phyloP scores from a whole-genome alignment of 257 asterid species.

The Knoxia roxburghii region DNA sequence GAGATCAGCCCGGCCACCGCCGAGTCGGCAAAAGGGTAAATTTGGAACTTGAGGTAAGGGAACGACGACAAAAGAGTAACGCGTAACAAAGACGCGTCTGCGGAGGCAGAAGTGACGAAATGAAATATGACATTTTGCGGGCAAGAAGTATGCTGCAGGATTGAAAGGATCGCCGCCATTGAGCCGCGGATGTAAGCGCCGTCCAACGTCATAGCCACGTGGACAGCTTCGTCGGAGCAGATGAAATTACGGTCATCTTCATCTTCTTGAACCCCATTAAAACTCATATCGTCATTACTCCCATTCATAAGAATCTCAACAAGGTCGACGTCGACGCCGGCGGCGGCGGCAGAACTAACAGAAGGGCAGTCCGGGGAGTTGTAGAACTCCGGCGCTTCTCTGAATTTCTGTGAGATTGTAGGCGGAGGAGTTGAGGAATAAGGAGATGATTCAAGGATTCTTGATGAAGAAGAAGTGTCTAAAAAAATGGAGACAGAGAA shows the following conservation, averaged over 20 bases:
- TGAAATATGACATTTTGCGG: constrained; percentile 72
- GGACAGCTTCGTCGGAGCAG: constrained; percentile 55
- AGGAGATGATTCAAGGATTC: not conserved
- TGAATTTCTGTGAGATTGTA: constrained; percentile 38
- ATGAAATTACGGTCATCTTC: constrained; percentile 6
- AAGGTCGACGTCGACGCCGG: not conserved
- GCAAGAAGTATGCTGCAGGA: constrained; percentile 80
- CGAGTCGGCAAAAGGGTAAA: constrained; percentile 54
- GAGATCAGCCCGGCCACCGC: constrained; percentile 69
- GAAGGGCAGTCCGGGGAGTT: constrained; percentile 59
- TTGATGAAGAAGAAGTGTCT: constrained; percentile 6
- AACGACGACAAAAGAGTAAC: constrained; percentile 54
- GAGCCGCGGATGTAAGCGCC: constrained; percentile 81
- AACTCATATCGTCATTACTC: not conserved
- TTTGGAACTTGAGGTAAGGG: constrained; percentile 59
- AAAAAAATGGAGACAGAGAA: constrained; percentile 18
- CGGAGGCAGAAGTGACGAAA: constrained; percentile 63
- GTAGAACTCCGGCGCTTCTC: constrained; percentile 90
- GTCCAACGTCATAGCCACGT: constrained; percentile 88
- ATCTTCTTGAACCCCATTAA: not conserved
- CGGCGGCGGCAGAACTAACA: constrained; percentile 1
- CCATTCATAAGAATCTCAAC: not conserved
- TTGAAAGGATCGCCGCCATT: constrained; percentile 82
- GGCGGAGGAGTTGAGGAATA: not conserved
- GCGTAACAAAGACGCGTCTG: constrained; percentile 37